Evolutionary conservation across 768 basidiomycete species (phyloP), one percentile per base, ranked within the genome.

Genomic region (Sporobolomyces pararoseus): DNA sequence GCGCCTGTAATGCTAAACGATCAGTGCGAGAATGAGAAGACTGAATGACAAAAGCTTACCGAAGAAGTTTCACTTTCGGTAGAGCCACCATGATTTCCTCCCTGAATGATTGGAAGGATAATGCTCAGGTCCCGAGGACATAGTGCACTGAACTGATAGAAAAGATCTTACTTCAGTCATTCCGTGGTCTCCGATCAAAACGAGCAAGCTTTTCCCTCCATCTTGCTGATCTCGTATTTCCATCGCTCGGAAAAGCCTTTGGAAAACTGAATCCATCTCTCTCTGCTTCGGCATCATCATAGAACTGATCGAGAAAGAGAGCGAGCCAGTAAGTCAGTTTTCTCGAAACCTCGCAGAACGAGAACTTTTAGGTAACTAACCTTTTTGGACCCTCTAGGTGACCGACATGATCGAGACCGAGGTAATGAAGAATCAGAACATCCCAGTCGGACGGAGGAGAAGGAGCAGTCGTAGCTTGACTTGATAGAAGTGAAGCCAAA

Each of bases 351-450:
- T n/a, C n/a, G n/a, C n/a, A n/a, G n/a, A n/a, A 35, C 31, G 27
- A 21, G 51, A 32, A 46, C 14, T 3, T 6, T 29, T 31, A 9
- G 2, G 13, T n/a, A 5, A 13, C 49, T 12, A 3, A 67, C 70
- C 65, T 67, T 4, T 55, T 25, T 0, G 72, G 64, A 0, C 94
- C 93, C 4, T 95, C 85, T 63, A 95, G 85, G 76, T 98, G 94
- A 1, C 95, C 95, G 52, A 88, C 91, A 77, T 96, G 95, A 78
- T 97, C 95, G 3, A 96, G 91, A n/a, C 95, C 95, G 35, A 98
- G 84, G 77, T 93, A 90, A 75, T 97, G 95, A 12, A 90, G 92
- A n/a, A 97, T 85, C 19, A 94, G 82, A 65, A 94, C 85, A 79
- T 91, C 90, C 51, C 65, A 67, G 4, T 53, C 63, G 44, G 29